phyloP scores from a whole-genome alignment of 2,329 filamentous ascomycete genomes.

The Penicillium italicum region DNA sequence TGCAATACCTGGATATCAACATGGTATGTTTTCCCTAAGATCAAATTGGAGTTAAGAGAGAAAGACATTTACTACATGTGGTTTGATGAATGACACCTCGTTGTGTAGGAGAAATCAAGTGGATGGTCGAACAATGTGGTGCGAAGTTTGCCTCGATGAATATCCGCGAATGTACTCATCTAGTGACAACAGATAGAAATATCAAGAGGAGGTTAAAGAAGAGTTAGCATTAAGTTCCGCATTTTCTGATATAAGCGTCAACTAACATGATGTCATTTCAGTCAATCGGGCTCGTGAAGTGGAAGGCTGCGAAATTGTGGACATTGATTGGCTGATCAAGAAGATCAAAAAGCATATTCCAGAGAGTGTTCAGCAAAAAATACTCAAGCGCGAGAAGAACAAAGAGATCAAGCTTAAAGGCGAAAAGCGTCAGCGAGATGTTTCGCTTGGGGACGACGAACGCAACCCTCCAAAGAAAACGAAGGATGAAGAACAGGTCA shows the following conservation, averaged over 20 bases:
- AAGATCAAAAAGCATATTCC: background rate
- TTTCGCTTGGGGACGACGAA: background rate
- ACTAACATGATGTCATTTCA: conserved; percentile 4
- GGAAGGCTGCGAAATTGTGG: conserved; percentile 52
- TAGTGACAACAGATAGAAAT: conserved; percentile 29
- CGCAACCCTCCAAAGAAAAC: background rate
- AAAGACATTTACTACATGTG: background rate
- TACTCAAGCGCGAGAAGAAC: background rate
- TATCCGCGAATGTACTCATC: conserved; percentile 29
- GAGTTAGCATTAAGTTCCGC: conserved; percentile 12
- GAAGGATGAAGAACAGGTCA: background rate
- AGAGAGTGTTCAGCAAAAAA: background rate
- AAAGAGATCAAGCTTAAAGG: background rate
- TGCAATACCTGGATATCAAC: conserved; percentile 51
- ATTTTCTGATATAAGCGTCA: background rate
- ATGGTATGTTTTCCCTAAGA: conserved; percentile 31
- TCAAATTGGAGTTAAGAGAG: background rate
- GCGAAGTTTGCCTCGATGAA: conserved; percentile 27
- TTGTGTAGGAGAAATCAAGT: conserved; percentile 24
- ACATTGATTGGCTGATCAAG: conserved; percentile 54
- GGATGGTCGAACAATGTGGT: conserved; percentile 28
- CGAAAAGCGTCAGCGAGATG: conserved; percentile 1
- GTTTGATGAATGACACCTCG: background rate
- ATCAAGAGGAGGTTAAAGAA: conserved; percentile 24
- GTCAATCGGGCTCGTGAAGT: conserved; percentile 44